Evolutionary conservation across 345 rosid species (phyloP), one percentile per base, ranked within the genome.

Genomic region (Eucalyptus pumila): DNA sequence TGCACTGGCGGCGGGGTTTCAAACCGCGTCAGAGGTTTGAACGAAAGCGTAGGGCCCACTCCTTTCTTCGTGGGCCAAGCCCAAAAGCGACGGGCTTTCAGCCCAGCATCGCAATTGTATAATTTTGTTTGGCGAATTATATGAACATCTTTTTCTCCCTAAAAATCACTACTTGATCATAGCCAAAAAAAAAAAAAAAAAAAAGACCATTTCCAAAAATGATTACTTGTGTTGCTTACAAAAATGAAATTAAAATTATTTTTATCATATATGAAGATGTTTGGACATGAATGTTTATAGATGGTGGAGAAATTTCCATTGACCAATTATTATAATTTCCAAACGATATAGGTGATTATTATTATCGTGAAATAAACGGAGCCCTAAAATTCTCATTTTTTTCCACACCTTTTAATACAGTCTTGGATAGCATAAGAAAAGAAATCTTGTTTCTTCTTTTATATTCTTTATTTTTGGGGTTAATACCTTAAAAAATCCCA

Each of bases 171-270:
- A 50, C 52, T 50, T 50, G 52, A 50, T 15, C 7, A 2, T 50
- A 50, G 3, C 52, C 19, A 50, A 42, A 45, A 47, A 51, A 50
- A 15, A 16, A n/a, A n/a, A n/a, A n/a, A 3, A 51, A 51, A 7
- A 16, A 51, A 17, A 7, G 4, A 3, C 9, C 54, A 51, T 51
- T 51, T 51, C 54, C 54, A 54, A 3, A 19, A 54, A 54, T 54
- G 60, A 54, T 8, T 5, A 54, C 11, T 4, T 1, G 27, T 23
- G 0, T 54, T 0, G 2, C 27, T 21, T 23, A 3, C 5, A 9
- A 23, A 54, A 9, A 54, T 54, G 9, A 54, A 7, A 56, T 56
- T 56, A 56, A 56, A 56, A 56, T 49, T 21, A 56, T 21, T 56
- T 23, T 56, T 23, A 56, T 23, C 27, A 23, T 56, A 56, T 4